A percentile compares a stretch with the other conserved stretches of the same genome.
Conservation (phyloP, 2,329 filamentous ascomycete species). For the Arthrinium puccinioides region DNA sequence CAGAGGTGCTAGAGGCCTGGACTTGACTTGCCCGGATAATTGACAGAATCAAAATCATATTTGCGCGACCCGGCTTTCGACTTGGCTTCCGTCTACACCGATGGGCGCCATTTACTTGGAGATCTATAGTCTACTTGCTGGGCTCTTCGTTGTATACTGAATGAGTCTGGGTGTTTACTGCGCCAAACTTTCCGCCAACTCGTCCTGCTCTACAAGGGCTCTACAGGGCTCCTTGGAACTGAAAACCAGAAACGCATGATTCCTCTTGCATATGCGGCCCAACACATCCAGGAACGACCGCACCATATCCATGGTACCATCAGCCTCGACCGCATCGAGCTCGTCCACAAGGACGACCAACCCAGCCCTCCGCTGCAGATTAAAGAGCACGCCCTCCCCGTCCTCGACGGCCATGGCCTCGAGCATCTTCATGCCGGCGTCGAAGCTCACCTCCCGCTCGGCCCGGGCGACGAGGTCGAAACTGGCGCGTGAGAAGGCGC, state of each 20-base stretch:
- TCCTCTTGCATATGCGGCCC: background rate
- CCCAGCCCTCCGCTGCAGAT: too few species aligned
- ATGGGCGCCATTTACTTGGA: too few species aligned
- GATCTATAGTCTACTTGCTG: too few species aligned
- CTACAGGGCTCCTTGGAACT: conserved; percentile 1
- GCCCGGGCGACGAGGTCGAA: background rate
- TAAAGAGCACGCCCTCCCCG: background rate
- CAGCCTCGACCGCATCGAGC: conserved; percentile 3
- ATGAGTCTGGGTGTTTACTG: too few species aligned
- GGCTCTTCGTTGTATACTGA: too few species aligned
- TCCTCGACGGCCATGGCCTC: background rate
- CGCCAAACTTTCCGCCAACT: too few species aligned
- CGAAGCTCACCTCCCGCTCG: background rate
- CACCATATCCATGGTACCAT: conserved; percentile 1
- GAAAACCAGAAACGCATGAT: conserved; percentile 2
- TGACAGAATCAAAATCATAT: too few species aligned
- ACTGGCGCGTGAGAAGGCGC: background rate
- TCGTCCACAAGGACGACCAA: conserved; percentile 6
- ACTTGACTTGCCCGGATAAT: too few species aligned
- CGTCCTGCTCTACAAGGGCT: too few species aligned
- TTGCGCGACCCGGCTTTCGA: too few species aligned
- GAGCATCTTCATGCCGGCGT: conserved; percentile 6
- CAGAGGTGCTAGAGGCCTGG: too few species aligned
- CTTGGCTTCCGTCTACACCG: too few species aligned
- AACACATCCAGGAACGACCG: conserved; percentile 2